Evolutionary conservation across 164 flowering plant genomes (phyloP), one percentile per base, ranked within the genome.

Genomic region (Hamamelis virginiana): DNA sequence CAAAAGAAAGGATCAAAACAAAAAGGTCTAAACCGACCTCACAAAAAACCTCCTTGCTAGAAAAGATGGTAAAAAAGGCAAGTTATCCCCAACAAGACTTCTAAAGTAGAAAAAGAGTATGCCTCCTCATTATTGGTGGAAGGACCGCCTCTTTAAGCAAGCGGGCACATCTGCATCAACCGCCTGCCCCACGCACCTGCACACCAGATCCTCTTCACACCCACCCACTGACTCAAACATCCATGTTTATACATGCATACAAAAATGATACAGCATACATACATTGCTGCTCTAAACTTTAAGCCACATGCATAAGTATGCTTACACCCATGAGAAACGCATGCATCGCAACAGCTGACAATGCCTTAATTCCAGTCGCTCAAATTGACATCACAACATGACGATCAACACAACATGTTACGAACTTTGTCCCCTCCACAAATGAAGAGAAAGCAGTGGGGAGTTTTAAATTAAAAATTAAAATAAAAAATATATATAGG

Each of bases 391-490:
- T 8, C 58, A 22, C 25, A 53, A 53, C 25, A 53, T 53, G 58
- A 53, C 8, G 25, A 53, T n/a, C 58, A 19, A 5, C 26, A 19
- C 58, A 19, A 6, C 21, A 9, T 53, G 26, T 1, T 53, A 22
- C 23, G 0, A 50, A 50, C 16, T 15, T 12, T 50, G n/a, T 53
- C 9, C 8, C 58, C n/a, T 53, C 58, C 21, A 19, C 58, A 33
- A 23, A 45, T 22, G 60, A 51, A 59, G 22, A 59, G 22, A 57
- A 68, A 44, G 51, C 18, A 64, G 46, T n/a, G 9, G 44, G 44
- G 21, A 64, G n/a, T n/a, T n/a, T n/a, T n/a, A 72, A 59, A 19
- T 13, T 4, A 55, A 47, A 53, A 10, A 18, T 33, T 33, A 33
- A n/a, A n/a, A 33, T 33, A 33, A 33, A 33, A n/a, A n/a, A n/a